Evolutionary conservation across 305 asterid genomes (phyloP), one percentile per base, ranked within the genome.

Genomic region (Solanum chacoense): DNA sequence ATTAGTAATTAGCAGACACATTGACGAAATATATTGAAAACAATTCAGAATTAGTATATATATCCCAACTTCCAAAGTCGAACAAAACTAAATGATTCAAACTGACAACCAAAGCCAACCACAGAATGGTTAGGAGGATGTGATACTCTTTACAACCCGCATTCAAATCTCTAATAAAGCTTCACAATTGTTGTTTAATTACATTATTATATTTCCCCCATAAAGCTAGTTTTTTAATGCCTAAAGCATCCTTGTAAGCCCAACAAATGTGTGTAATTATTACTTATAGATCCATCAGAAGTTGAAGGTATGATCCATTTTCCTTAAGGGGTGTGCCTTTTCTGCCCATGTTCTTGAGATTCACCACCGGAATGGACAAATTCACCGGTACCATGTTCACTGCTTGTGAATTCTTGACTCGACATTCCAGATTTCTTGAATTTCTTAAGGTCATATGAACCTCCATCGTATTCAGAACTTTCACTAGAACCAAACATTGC

Each of bases 401-500:
- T 45, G 38, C 90, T 88, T 29, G 88, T 75, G 81, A 84, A 90
- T 78, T 88, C 91, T 32, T 87, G 90, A 45, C 91, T 76, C 2
- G 91, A 85, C 16, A 76, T 28, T 87, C 65, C 88, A 2, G 87
- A 14, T 37, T 88, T 90, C 40, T 84, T 73, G 77, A 88, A 77
- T 75, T 38, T 85, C 34, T 88, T 90, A 71, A 88, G 28, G 55
- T 90, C 90, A 74, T 90, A 84, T 67, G 90, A 75, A 38, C 86
- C 74, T 28, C 42, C 81, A n/a, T 90, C 91, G 4, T 84, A 84
- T 13, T 87, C 91, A 10, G 90, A 90, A 78, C 89, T 90, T 42
- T 74, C 87, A 40, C 75, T 81, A 16, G 93, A 92, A 29, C 93
- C 81, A 24, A 85, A 74, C 88, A 86, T 72, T 35, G 92, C 88